phyloP scores from a whole-genome alignment of 495 filamentous ascomycete genomes.

The Wilcoxina mikolae region DNA sequence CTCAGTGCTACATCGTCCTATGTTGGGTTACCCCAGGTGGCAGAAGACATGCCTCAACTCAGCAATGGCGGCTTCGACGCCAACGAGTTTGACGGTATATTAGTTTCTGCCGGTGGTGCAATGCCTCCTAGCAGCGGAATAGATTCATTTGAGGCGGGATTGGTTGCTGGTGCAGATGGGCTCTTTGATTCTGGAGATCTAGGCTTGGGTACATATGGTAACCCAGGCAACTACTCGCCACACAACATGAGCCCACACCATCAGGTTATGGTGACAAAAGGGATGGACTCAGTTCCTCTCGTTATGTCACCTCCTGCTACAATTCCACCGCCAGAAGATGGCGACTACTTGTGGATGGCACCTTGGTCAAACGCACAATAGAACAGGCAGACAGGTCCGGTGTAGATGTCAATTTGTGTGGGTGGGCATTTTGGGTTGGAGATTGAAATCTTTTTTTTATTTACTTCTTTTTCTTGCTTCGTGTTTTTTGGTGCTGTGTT shows the following conservation, averaged over 20 bases:
- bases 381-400: no score
- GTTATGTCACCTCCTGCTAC: conserved; percentile 7
- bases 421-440: no score
- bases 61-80: conserved; percentile 14
- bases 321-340: conserved; percentile 21
- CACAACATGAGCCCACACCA: conserved; percentile 12
- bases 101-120: conserved; percentile 18
- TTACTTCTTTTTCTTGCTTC: no score
- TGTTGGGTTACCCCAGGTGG: conserved; percentile 21
- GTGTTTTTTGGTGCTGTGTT: no score
- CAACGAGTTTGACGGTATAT: conserved; percentile 18
- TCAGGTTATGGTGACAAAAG: conserved; percentile 16
- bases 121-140: not conserved
- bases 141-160: conserved; percentile 11
- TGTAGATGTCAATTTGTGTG: no score
- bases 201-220: conserved; percentile 19
- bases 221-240: conserved; percentile 16
- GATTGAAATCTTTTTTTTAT: no score
- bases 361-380: conserved; percentile 11
- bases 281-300: conserved; percentile 17
- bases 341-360: conserved; percentile 26
- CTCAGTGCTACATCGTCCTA: conserved; percentile 26
- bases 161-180: conserved; percentile 18
- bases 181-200: conserved; percentile 18
- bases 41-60: conserved; percentile 10